Conservation (phyloP, 2,329 filamentous ascomycete genomes). For the Fusarium dlaminii region DNA sequence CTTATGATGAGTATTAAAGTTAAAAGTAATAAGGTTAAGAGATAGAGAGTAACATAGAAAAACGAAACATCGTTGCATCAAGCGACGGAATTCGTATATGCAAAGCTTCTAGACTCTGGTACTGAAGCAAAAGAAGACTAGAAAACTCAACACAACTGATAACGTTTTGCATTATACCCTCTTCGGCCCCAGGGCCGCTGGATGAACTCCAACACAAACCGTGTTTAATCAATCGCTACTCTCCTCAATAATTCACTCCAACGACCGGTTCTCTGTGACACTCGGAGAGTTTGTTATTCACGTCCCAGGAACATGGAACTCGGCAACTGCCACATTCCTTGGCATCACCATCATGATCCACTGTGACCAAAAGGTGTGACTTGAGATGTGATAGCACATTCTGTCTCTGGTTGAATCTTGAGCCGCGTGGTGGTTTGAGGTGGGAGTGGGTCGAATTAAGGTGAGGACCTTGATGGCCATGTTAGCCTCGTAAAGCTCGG, state of each 20-base stretch:
- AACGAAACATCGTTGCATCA: neutral
- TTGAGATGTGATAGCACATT: neutral
- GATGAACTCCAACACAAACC: slow-evolving; percentile 8
- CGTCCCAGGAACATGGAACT: slow-evolving; percentile 27
- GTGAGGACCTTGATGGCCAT: slow-evolving; percentile 45
- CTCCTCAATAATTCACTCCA: slow-evolving; percentile 5
- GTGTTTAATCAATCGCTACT: neutral
- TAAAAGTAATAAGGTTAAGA: neutral
- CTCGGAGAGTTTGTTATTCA: neutral
- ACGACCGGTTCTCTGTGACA: neutral
- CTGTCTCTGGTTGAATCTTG: neutral
- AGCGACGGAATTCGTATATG: neutral
- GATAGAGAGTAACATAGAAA: neutral
- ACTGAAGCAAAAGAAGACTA: neutral
- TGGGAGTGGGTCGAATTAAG: slow-evolving; percentile 41
- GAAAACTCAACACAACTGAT: neutral
- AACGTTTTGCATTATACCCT: slow-evolving; percentile 4
- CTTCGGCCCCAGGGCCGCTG: neutral
- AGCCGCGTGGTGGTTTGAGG: slow-evolving; percentile 5
- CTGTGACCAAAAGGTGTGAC: slow-evolving; percentile 2
- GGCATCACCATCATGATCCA: slow-evolving; percentile 13
- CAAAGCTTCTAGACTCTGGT: neutral
- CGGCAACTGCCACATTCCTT: slow-evolving; percentile 30
- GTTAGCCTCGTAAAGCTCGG: slow-evolving; percentile 11
- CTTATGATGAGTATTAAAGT: neutral